Evolutionary conservation across 352 stramenopile genomes (phyloP), one percentile per base, ranked within the genome.

Genomic region (Aphanomyces cochlioides): DNA sequence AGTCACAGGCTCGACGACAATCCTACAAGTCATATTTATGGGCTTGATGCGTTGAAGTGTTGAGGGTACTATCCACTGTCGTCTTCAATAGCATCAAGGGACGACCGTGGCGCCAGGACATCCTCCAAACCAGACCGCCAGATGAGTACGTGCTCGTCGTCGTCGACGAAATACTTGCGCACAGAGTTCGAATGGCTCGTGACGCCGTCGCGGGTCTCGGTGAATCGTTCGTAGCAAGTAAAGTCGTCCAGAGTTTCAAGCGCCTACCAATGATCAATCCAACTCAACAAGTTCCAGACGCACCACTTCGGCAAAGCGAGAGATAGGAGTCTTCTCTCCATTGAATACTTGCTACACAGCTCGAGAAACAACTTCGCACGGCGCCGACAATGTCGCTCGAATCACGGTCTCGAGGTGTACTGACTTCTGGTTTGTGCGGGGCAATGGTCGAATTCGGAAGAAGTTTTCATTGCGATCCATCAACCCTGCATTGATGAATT

Each of bases 81-180:
- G n/a, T 61, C 64, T 3, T 56, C 64, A 2, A 37, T n/a, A 36
- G 53, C 40, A 37, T 50, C 64, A 28, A 48, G 21, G 15, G 36
- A 34, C 64, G 61, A 45, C 7, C 61, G 47, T 19, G 64, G 64
- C 8, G 47, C 36, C 6, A 70, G 45, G 12, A 45, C 64, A 53
- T 70, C 64, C 47, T 70, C 64, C 5, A 70, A 21, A 19, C 59
- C 64, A 7, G 64, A 64, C 7, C 64, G 64, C 64, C 64, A 70
- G 21, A 64, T 7, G 0, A 70, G 40, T 3, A 70, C 45, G n/a
- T 61, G 54, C 8, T 37, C 54, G 19, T 6, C 5, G 21, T 61
- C 28, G 54, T 37, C n/a, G 28, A 28, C 28, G 54, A 45, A 61
- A 6, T 45, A 61, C 28, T 61, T 61, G 19, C 54, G 54, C n/a